Evolutionary conservation across 139 green algal genomes (phyloP), one percentile per base, ranked within the genome.

Genomic region (Chara braunii): DNA sequence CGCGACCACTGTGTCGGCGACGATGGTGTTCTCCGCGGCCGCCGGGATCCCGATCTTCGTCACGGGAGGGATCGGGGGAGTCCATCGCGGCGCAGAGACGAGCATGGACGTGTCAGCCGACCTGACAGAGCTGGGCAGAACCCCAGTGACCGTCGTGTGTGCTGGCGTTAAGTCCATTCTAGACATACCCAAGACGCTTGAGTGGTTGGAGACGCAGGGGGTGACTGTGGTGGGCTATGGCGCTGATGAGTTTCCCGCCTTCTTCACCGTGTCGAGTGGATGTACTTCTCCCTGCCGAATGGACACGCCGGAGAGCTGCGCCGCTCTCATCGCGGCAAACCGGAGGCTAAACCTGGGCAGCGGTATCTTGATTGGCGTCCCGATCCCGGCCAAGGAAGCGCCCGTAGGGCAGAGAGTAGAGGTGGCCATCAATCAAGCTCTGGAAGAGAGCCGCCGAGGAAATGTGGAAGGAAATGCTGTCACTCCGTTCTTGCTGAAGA

Each of bases 131-230:
- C 81, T 98, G 0, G 86, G 83, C 1, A 73, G 85, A 22, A 96
- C 90, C 0, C 88, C 88, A 0, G 84, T 98, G 31, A 80, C 84
- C 0, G 91, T 99, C 8, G 79, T 98, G 5, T 98, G 93, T 68
- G 93, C 93, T 4, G 93, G 93, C 0, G 88, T 78, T n/a, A 99
- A 99, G 72, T 91, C 85, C 2, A 74, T 94, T 1, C 80, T 99
- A 24, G 93, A 99, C 77, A 97, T 99, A 32, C 93, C 91, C 0
- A 79, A 85, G 29, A 99, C 93, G 0, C 77, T 99, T 24, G 93
- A 99, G 70, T 91, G 83, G 37, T 65, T 99, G 67, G 74, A 81
- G 51, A 81, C 68, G 68, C 79, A 94, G 75, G 92, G 92, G 2
- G 93, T 97, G 30, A 80, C 75, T n/a, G 92, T 98, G 29, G 85